Percentiles rank a stretch among this genome's conserved stretches.
phyloP scores from a whole-genome alignment of 2,329 filamentous ascomycete species.

The Nannizziopsis arthrosporioides region DNA sequence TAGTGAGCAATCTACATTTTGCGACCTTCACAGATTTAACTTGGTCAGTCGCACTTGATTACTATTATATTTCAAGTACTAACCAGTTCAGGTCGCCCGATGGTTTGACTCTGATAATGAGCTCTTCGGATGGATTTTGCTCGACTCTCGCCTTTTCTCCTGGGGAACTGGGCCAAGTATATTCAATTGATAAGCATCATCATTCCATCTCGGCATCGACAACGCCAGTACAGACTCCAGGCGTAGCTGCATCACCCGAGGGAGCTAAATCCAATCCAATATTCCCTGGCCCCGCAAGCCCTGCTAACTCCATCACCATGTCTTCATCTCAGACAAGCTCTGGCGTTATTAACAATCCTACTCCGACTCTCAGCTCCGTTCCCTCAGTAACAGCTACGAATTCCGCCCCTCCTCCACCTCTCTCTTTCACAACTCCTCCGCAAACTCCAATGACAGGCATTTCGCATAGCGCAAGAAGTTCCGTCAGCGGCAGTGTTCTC shows the following conservation, averaged over 20 bases:
- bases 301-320: conserved; percentile 45
- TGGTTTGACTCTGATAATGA: conserved; percentile 72
- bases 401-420: conserved; percentile 37
- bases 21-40: conserved; percentile 93
- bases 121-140: conserved; percentile 97
- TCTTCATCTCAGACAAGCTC: conserved; percentile 66
- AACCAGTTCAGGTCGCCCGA: conserved; percentile 54
- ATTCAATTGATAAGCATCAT: conserved; percentile 44
- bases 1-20: conserved; percentile 94
- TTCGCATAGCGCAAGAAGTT: conserved; percentile 44
- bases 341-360: conserved; percentile 55
- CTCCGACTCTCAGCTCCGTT: conserved; percentile 64
- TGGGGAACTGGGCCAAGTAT: conserved; percentile 73
- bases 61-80: not conserved
- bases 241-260: conserved; percentile 47
- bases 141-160: conserved; percentile 74
- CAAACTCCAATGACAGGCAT: conserved; percentile 58
- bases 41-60: conserved; percentile 53
- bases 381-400: conserved; percentile 65
- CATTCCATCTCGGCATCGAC: conserved; percentile 40
- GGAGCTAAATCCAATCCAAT: conserved; percentile 46
- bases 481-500: conserved; percentile 43
- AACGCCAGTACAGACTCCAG: conserved; percentile 61
- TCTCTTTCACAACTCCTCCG: conserved; percentile 65
- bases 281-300: conserved; percentile 43